Conservation (phyloP, 1,284 basidiomycete species). For the Inonotus obliquus region DNA sequence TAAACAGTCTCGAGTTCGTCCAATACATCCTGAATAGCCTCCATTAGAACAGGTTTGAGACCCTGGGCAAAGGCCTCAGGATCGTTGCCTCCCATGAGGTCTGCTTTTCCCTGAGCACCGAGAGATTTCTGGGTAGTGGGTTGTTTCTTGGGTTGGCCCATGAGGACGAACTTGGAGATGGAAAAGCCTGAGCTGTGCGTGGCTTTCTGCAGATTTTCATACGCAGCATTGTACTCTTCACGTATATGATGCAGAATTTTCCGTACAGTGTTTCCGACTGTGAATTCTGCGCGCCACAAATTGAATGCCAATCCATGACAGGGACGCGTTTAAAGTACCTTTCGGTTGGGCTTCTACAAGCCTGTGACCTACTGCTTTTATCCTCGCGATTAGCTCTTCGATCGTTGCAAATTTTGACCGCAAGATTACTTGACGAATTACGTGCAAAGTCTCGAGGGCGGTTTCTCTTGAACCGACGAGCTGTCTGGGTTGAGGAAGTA, state of each 20-base stretch:
- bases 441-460: constrained; percentile 84
- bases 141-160: constrained; percentile 68
- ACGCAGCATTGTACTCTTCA: constrained; percentile 84
- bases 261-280: constrained; percentile 90
- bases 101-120: constrained; percentile 30
- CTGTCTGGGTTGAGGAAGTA: constrained; percentile 48
- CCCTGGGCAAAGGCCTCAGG: constrained; percentile 66
- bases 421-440: constrained; percentile 86
- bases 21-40: constrained; percentile 89
- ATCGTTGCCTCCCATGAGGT: constrained; percentile 56
- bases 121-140: constrained; percentile 39
- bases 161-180: constrained; percentile 72
- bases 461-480: constrained; percentile 84
- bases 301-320: constrained; percentile 2
- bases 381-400: constrained; percentile 78
- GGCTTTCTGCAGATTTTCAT: constrained; percentile 33
- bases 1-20: constrained; percentile 96
- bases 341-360: constrained; percentile 90
- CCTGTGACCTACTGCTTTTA: constrained; percentile 75
- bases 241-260: constrained; percentile 89
- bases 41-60: constrained; percentile 78
- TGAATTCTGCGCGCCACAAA: constrained; percentile 61
- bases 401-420: constrained; percentile 84
- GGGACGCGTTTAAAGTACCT: constrained; percentile 46
- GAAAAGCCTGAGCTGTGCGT: constrained; percentile 48